These are phyloP conservation scores for Fonsecaea nubica DNA, from an alignment of 2,329 filamentous ascomycete genomes.

Conservation along the genomic window DNA sequence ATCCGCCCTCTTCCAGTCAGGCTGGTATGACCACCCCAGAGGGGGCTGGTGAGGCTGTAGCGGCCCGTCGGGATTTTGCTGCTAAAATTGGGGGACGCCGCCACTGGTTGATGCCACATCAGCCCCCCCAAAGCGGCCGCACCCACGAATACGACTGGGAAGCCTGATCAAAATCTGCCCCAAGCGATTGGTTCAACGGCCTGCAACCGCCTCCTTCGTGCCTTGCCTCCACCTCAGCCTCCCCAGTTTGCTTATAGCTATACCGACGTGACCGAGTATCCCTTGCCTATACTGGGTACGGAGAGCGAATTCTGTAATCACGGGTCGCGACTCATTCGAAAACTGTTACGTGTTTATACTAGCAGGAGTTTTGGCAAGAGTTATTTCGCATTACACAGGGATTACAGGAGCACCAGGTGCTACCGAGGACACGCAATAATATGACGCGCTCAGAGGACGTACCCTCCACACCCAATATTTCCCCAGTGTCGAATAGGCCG, in stretches of 20 bases:
- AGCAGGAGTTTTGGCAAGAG: background rate
- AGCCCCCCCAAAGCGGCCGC: background rate
- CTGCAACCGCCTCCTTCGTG: background rate
- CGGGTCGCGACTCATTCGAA: background rate
- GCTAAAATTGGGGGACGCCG: slow-evolving; percentile 1
- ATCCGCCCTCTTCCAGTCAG: background rate
- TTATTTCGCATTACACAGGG: background rate
- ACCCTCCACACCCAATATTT: slow-evolving; percentile 71
- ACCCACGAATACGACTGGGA: background rate
- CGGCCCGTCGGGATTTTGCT: background rate
- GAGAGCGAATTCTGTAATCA: background rate
- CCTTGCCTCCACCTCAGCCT: slow-evolving; percentile 1
- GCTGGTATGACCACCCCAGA: background rate
- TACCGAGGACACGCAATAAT: background rate
- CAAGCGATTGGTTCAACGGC: slow-evolving; percentile 4
- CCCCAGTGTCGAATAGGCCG: slow-evolving; percentile 80
- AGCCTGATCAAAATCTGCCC: background rate
- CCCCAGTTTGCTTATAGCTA: background rate
- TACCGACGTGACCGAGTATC: too few species aligned
- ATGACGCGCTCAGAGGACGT: slow-evolving; percentile 57
- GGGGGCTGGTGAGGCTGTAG: slow-evolving; percentile 3
- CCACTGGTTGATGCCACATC: slow-evolving; percentile 4
- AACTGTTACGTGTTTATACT: background rate
- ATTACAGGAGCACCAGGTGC: background rate
- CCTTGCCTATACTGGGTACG: background rate